A percentile compares a stretch with the other conserved stretches of the same genome.
Evolutionary conservation across 1,284 basidiomycete species (phyloP).

Genomic region (Sporisorium sorghi): DNA sequence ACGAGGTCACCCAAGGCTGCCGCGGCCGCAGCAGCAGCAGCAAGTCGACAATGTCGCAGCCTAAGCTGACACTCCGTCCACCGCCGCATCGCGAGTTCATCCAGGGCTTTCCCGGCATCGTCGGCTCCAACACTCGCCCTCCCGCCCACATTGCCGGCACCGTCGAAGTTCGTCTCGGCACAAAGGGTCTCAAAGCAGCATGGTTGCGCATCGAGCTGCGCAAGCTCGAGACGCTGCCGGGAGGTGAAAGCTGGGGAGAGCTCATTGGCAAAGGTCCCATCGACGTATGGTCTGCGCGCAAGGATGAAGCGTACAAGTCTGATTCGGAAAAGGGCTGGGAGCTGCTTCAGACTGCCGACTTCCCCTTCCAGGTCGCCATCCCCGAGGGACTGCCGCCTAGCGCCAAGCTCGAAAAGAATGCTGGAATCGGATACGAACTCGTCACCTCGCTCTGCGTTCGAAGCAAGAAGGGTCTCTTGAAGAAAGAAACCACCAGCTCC

Average conservation of each 20-base stretch:
- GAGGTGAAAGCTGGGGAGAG: conserved; percentile 66
- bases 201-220: conserved; percentile 68
- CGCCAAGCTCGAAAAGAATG: conserved; percentile 62
- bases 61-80: conserved; percentile 58
- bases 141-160: conserved; percentile 63
- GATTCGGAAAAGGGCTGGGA: conserved; percentile 56
- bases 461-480: conserved; percentile 54
- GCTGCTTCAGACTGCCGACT: conserved; percentile 51
- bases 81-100: conserved; percentile 64
- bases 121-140: conserved; percentile 50
- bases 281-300: conserved; percentile 61
- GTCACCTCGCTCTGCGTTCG: conserved; percentile 64
- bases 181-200: conserved; percentile 63
- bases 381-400: conserved; percentile 66
- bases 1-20: conserved; percentile 3
- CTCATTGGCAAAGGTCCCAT: conserved; percentile 65
- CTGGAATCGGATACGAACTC: conserved; percentile 64
- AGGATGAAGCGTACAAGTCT: conserved; percentile 39
- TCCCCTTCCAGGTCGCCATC: conserved; percentile 61
- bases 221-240: conserved; percentile 64
- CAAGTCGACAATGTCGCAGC: conserved; percentile 43
- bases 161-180: conserved; percentile 58
- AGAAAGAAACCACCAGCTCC: conserved; percentile 52
- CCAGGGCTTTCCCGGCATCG: conserved; percentile 66
- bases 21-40: conserved; percentile 10